phyloP scores from a whole-genome alignment of 768 basidiomycete species.

The Russula earlei region DNA sequence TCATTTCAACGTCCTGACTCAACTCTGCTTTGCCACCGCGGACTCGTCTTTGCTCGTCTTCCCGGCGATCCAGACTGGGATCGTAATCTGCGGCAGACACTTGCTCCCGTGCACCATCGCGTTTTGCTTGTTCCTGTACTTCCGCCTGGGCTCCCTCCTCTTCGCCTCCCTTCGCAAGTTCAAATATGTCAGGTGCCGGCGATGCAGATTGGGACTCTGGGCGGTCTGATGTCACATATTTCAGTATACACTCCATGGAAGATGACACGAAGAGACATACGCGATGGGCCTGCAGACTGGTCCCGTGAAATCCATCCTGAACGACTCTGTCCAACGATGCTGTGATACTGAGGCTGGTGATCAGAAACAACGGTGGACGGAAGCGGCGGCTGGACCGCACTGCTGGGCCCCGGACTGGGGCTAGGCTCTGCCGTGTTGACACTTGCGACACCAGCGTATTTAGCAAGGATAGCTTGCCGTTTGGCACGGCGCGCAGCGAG shows the following conservation, averaged over 20 bases:
- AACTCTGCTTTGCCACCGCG: slow-evolving; percentile 34
- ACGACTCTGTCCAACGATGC: slow-evolving; percentile 27
- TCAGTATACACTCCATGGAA: not conserved
- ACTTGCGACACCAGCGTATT: slow-evolving; percentile 48
- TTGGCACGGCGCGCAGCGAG: slow-evolving; percentile 59
- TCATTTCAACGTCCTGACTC: slow-evolving; percentile 36
- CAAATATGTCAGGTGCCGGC: slow-evolving; percentile 51
- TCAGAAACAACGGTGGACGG: slow-evolving; percentile 52
- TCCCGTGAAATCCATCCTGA: not conserved
- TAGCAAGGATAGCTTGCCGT: slow-evolving; percentile 72
- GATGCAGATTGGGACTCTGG: slow-evolving; percentile 48
- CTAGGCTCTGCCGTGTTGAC: slow-evolving; percentile 28
- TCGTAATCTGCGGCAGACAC: slow-evolving; percentile 93
- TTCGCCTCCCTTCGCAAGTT: slow-evolving; percentile 57
- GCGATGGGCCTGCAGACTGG: not conserved
- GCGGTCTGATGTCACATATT: not conserved
- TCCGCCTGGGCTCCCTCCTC: slow-evolving; percentile 39
- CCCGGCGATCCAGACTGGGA: slow-evolving; percentile 69
- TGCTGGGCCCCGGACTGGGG: slow-evolving; percentile 55
- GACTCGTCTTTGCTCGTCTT: slow-evolving; percentile 70
- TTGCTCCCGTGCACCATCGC: slow-evolving; percentile 46
- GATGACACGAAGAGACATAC: not conserved
- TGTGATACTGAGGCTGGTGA: slow-evolving; percentile 47
- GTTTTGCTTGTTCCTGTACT: slow-evolving; percentile 35
- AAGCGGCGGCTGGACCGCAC: slow-evolving; percentile 67